Evolutionary conservation across 768 basidiomycete species (phyloP), one percentile per base, ranked within the genome.

Genomic region (Kwoniella sp.): DNA sequence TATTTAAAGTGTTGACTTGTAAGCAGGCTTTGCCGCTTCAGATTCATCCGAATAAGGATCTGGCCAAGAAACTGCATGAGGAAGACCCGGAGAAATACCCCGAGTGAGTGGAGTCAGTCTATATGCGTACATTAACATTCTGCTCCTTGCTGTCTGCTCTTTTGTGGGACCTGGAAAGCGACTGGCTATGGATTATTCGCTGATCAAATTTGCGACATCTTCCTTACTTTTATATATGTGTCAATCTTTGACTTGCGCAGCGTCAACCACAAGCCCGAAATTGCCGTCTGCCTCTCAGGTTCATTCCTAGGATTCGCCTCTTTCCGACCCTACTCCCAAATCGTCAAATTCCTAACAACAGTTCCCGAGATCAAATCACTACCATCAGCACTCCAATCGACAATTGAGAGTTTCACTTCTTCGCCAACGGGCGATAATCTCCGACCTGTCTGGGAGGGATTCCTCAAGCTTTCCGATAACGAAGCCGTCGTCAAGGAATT

Each of bases 301-400:
- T 55, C 59, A 1, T 98, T 98, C 83, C 83, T 83, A 48, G 95
- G 90, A 1, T 83, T 98, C 71, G 96, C 93, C 73, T 92, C 92
- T 21, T 97, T 98, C 82, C 85, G 88, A 22, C 93, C 93, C 2
- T 85, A 91, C 4, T 67, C 82, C 2, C 80, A 85, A 61, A 91
- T 97, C 76, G 85, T 85, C 15, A 73, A 79, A 8, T 84, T 85
- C 80, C 83, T 98, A 63, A 69, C 75, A 22, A 73, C 77, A 40
- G 87, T 89, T 0, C 88, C 90, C 30, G 94, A 97, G 74, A 83
- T 97, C 61, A 80, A 85, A 4, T 81, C 84, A 0, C 85, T 95
- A 24, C 85, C 95, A 58, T 85, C 87, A 0, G 46, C 68, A 78
- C 1, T 67, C 83, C 3, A 47, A 46, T 52, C 37, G 5, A 85